phyloP scores from a whole-genome alignment of 371 early-diverging fungal genomes.

The Apophysomyces trapeziformis region DNA sequence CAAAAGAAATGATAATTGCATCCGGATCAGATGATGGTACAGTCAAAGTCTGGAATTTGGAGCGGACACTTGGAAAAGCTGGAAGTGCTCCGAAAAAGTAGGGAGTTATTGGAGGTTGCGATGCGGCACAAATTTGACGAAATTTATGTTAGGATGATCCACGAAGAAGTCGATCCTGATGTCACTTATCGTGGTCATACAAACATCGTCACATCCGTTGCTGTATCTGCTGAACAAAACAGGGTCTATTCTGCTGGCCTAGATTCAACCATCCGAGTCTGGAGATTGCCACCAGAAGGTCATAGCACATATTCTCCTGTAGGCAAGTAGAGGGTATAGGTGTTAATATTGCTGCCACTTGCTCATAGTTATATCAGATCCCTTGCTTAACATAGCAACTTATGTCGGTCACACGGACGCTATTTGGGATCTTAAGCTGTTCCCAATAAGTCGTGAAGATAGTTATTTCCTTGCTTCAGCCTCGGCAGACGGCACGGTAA shows the following conservation, averaged over 20 bases:
- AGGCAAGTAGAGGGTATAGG: slow-evolving; percentile 39
- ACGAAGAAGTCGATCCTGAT: slow-evolving; percentile 71
- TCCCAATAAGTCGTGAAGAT: slow-evolving; percentile 48
- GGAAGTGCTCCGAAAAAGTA: slow-evolving; percentile 46
- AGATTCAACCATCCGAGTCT: slow-evolving; percentile 78
- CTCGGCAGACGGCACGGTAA: slow-evolving; percentile 83
- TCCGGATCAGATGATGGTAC: slow-evolving; percentile 88
- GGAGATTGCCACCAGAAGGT: slow-evolving; percentile 70
- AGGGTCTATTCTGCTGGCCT: slow-evolving; percentile 74
- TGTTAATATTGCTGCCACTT: slow-evolving; percentile 8
- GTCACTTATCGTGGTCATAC: slow-evolving; percentile 86
- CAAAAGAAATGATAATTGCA: slow-evolving; percentile 61
- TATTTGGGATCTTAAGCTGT: slow-evolving; percentile 84
- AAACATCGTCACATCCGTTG: slow-evolving; percentile 69
- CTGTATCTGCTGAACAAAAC: slow-evolving; percentile 63
- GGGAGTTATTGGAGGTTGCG: neutral
- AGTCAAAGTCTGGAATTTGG: slow-evolving; percentile 78
- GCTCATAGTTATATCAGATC: slow-evolving; percentile 40
- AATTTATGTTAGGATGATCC: slow-evolving; percentile 1
- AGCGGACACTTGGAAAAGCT: slow-evolving; percentile 42
- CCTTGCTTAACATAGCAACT: slow-evolving; percentile 58
- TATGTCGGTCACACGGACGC: slow-evolving; percentile 84
- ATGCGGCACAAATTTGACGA: neutral
- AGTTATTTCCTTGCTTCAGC: slow-evolving; percentile 70
- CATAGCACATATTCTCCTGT: slow-evolving; percentile 58